Conservation (phyloP, 2,329 filamentous ascomycete species). For the Colletotrichum somersetense region DNA sequence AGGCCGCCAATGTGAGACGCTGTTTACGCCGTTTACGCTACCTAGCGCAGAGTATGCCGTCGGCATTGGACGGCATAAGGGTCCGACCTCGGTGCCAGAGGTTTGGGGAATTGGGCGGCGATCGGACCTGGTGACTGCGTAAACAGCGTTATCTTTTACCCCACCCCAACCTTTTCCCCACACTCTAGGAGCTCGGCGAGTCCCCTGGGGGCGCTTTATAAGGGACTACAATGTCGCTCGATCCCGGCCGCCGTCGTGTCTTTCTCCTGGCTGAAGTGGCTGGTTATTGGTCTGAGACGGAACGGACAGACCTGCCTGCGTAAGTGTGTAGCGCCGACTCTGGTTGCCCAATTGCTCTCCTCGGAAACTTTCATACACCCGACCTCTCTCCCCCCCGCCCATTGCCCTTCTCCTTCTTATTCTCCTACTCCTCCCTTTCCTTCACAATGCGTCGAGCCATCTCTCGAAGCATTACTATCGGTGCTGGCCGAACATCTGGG, state of each 20-base stretch:
- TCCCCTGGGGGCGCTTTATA: conserved; percentile 36
- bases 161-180: conserved; percentile 41
- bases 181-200: conserved; percentile 36
- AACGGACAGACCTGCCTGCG: conserved; percentile 11
- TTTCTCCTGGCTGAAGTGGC: conserved; percentile 26
- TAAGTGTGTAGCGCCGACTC: conserved; percentile 23
- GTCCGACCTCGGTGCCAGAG: conserved; percentile 34
- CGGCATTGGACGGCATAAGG: conserved; percentile 42
- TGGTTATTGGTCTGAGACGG: conserved; percentile 31
- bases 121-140: conserved; percentile 10
- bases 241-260: conserved; percentile 23
- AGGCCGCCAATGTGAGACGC: conserved; percentile 25
- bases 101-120: conserved; percentile 27
- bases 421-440: conserved; percentile 21
- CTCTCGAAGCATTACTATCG: conserved; percentile 54
- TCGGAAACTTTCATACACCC: conserved; percentile 17
- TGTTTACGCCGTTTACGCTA: conserved; percentile 37
- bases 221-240: conserved; percentile 39
- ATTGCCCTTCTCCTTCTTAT: conserved; percentile 12
- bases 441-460: conserved; percentile 62
- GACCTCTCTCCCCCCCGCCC: background rate
- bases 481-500: conserved; percentile 51
- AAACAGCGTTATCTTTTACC: conserved; percentile 33
- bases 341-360: conserved; percentile 24
- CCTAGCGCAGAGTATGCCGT: conserved; percentile 16